Conservation (phyloP, 139 green algal genomes). For the Ettlia oleoabundans region DNA sequence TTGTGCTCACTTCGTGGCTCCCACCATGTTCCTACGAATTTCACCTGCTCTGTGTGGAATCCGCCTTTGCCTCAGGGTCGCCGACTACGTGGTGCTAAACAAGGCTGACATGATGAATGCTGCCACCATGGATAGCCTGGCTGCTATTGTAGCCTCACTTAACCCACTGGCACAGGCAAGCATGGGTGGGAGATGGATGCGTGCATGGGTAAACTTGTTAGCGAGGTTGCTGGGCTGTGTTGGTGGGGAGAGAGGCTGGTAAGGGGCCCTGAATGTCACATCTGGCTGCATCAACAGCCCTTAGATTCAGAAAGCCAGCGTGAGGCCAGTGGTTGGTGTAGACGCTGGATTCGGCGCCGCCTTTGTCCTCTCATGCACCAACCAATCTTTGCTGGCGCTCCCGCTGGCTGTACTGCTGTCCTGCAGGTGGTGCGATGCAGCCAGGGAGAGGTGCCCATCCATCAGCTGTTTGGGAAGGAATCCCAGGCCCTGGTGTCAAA, state of each 20-base stretch:
- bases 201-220: background rate
- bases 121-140: conserved; percentile 64
- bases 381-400: background rate
- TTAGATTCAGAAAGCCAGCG: too few species aligned
- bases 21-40: too few species aligned
- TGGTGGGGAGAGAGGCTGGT: too few species aligned
- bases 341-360: background rate
- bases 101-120: conserved; percentile 78
- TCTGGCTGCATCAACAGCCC: too few species aligned
- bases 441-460: conserved; percentile 71
- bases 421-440: conserved; percentile 66
- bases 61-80: conserved; percentile 53
- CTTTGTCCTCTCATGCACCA: background rate
- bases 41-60: too few species aligned
- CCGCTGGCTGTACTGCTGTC: background rate
- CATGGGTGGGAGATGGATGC: too few species aligned
- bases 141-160: conserved; percentile 73
- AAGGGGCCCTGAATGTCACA: too few species aligned
- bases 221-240: background rate
- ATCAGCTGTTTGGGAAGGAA: conserved; percentile 71
- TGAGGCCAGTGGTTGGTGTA: too few species aligned
- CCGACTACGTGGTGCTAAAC: conserved; percentile 93
- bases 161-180: conserved; percentile 83
- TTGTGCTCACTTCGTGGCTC: too few species aligned
- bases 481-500: conserved; percentile 65